Evolutionary conservation across 164 flowering plant genomes (phyloP), one percentile per base, ranked within the genome.

Genomic region (Tinospora cordifolia): DNA sequence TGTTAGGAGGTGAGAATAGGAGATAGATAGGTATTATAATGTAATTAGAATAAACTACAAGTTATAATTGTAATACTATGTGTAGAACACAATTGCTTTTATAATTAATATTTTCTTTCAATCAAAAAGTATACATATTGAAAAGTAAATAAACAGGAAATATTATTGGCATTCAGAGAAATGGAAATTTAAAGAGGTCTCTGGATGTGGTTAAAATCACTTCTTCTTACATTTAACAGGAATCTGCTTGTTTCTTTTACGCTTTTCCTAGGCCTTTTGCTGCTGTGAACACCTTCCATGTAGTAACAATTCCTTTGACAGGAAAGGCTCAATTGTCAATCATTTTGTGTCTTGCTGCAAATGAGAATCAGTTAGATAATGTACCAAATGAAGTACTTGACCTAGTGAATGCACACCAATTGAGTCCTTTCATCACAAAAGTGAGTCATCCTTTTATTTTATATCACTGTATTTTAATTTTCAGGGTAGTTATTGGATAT

Each of bases 391-490:
- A 75, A 71, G 78, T 94, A 10, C 77, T 78, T 67, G 89, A 90
- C 81, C 86, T 94, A 25, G 74, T 88, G 65, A 79, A 81, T 24
- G 75, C 79, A 70, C 76, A 89, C 82, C 83, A 86, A 78, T 88
- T 91, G 90, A 85, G 84, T 86, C 79, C 91, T 79, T 91, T 85
- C 77, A 68, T 82, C n/a, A 76, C 90, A 69, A 87, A 88, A 80
- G 97, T 88, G 81, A 75, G 92, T 86, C 76, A 68, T 76, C 76
- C 26, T 73, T 81, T 80, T 76, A 15, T 13, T 70, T 71, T 66
- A 11, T 59, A 25, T 25, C 40, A 51, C 60, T 54, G 21, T 54
- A 19, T 8, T 54, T 54, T 30, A 30, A 30, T 30, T 30, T 30
- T 30, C 36, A 30, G 36, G 36, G 36, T 30, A 30, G 36, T 30